These are phyloP conservation scores for Polyporus arcularius DNA, from an alignment of 768 basidiomycete genomes.

Conservation along the genomic window DNA sequence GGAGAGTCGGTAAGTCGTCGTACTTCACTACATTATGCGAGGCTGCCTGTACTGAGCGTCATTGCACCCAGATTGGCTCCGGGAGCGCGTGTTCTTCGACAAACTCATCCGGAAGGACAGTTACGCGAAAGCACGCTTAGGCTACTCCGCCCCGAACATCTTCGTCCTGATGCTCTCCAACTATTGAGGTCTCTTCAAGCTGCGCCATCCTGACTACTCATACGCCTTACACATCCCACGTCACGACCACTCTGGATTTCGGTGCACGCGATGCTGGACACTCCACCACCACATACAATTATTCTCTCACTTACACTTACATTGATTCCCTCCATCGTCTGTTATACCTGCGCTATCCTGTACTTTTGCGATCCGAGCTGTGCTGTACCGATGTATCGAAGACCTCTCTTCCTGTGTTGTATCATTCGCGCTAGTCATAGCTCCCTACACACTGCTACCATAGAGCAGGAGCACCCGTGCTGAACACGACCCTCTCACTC, in stretches of 20 bases:
- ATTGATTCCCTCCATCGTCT: not conserved
- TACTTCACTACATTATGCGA: not conserved
- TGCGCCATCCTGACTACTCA: no score
- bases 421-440: not conserved
- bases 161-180: slow-evolving; percentile 53
- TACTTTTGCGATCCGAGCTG: not conserved
- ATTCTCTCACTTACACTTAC: not conserved
- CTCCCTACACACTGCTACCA: not conserved
- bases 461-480: not conserved
- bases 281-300: not conserved
- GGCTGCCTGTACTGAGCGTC: not conserved
- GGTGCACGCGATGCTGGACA: not conserved
- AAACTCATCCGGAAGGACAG: slow-evolving; percentile 57
- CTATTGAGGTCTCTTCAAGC: slow-evolving; percentile 5
- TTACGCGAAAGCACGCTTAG: slow-evolving; percentile 62
- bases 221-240: no score
- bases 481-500: not conserved
- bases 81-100: slow-evolving; percentile 74
- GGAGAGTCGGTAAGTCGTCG: slow-evolving; percentile 60
- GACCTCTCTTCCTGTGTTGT: not conserved
- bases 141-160: slow-evolving; percentile 78
- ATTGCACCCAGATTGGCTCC: slow-evolving; percentile 64
- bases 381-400: not conserved
- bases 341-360: not conserved
- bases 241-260: not conserved